Conservation (phyloP, 2,329 filamentous ascomycete species). For the Orbilia brochopaga region DNA sequence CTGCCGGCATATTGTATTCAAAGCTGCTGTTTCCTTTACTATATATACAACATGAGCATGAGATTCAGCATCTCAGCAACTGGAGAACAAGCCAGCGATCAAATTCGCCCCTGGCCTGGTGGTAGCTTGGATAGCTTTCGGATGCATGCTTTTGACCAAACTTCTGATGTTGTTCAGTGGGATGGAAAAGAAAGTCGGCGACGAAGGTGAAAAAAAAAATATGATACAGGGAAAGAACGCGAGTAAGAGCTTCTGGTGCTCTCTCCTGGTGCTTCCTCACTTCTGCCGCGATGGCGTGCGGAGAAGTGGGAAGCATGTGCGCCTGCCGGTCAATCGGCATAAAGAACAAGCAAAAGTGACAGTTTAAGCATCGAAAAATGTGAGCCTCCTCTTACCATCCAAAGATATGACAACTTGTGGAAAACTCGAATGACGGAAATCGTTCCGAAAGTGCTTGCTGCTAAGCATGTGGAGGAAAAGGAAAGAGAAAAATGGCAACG, state of each 20-base stretch:
- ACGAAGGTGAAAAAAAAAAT: not conserved
- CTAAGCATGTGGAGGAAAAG: conserved; percentile 5
- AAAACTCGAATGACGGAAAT: too few species aligned
- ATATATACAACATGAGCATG: not conserved
- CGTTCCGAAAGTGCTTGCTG: too few species aligned
- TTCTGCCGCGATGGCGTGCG: not conserved
- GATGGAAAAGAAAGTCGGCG: not conserved
- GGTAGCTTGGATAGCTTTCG: not conserved
- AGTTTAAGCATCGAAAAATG: too few species aligned
- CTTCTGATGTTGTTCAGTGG: not conserved
- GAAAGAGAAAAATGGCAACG: conserved; percentile 3
- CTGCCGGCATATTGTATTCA: not conserved
- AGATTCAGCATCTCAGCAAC: not conserved
- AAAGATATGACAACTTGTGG: too few species aligned
- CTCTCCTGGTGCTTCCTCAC: not conserved
- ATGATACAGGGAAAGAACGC: conserved; percentile 3
- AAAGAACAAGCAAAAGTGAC: not conserved
- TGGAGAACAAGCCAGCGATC: not conserved
- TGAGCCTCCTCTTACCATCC: too few species aligned
- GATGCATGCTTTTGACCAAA: not conserved
- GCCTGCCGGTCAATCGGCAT: not conserved
- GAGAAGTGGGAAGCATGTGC: not conserved
- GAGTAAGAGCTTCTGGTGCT: not conserved
- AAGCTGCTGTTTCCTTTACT: not conserved
- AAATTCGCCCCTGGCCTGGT: not conserved